Percentiles rank a stretch among this genome's conserved stretches.
Evolutionary conservation across 768 basidiomycete species (phyloP).

Genomic region (Rhodosporidiobolus odoratus): DNA sequence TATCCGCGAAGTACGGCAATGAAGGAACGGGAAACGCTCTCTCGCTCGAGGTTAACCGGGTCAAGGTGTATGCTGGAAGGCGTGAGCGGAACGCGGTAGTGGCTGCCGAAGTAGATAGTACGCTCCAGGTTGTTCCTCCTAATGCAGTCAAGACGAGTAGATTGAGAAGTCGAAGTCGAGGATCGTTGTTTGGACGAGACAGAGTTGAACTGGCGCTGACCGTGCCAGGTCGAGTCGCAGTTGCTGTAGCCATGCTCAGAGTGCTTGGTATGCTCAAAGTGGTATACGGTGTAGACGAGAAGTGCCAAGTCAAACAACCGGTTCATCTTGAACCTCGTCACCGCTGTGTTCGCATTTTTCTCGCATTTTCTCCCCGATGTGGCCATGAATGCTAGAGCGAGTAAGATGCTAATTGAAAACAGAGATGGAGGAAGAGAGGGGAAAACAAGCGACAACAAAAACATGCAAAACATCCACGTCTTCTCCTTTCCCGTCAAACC

Average conservation of each 20-base stretch:
- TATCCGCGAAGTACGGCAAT: conserved; percentile 37
- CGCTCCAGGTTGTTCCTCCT: conserved; percentile 29
- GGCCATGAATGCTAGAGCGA: neutral
- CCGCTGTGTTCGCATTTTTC: too few species aligned
- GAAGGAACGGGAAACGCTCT: conserved; percentile 24
- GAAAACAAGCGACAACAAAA: neutral
- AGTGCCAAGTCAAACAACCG: neutral
- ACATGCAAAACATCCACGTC: neutral
- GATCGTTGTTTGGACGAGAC: neutral
- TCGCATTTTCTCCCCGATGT: too few species aligned
- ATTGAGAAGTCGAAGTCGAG: conserved; percentile 9
- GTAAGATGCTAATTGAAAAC: neutral
- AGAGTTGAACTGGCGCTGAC: neutral
- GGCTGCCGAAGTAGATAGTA: conserved; percentile 14
- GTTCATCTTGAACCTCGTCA: neutral
- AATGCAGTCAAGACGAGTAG: conserved; percentile 24
- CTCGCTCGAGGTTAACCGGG: neutral
- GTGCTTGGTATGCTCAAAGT: neutral
- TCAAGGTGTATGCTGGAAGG: conserved; percentile 28
- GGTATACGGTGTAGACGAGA: neutral
- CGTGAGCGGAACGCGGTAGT: conserved; percentile 40
- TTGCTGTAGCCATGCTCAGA: neutral
- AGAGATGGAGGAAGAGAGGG: neutral
- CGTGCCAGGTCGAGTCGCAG: neutral
- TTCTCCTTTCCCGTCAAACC: neutral